These are phyloP conservation scores for Mediolabrus comicus DNA, from an alignment of 108 stramenopile genomes.

Conservation along the genomic window DNA sequence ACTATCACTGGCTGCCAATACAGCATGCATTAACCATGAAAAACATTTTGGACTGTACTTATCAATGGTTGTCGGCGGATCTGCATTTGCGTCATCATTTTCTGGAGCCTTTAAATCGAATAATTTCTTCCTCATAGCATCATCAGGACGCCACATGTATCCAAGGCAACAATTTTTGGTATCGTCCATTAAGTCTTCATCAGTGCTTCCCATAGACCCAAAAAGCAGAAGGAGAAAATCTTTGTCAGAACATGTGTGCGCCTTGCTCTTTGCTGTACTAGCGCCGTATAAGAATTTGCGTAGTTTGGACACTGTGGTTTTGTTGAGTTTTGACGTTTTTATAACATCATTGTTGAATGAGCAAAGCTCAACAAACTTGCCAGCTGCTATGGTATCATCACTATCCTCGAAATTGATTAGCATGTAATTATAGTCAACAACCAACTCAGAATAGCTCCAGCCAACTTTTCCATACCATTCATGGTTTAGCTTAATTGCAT, in stretches of 20 bases:
- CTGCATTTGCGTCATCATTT: neutral
- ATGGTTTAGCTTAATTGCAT: conserved; percentile 12
- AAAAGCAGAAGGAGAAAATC: conserved; percentile 16
- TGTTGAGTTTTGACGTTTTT: conserved; percentile 20
- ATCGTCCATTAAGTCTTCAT: neutral
- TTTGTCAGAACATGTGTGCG: conserved; percentile 8
- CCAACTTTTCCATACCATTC: neutral
- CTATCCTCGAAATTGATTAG: conserved; percentile 11
- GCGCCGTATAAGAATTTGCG: conserved; percentile 17
- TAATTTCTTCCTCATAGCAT: conserved; percentile 5
- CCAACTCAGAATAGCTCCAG: neutral
- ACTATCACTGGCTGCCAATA: conserved; percentile 4
- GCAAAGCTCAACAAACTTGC: conserved; percentile 11
- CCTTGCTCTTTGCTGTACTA: conserved; percentile 5
- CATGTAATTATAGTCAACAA: neutral
- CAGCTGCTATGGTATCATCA: neutral
- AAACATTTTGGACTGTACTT: conserved; percentile 5
- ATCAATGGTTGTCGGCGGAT: neutral
- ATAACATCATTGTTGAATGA: conserved; percentile 10
- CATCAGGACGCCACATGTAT: neutral
- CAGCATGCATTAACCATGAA: conserved; percentile 15
- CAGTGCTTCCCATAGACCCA: conserved; percentile 25
- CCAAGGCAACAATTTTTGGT: neutral
- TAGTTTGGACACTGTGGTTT: conserved; percentile 1
- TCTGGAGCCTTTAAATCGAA: conserved; percentile 6